Percentiles rank a stretch among this genome's conserved stretches.
phyloP scores from a whole-genome alignment of 2,329 filamentous ascomycete species.

The Endoconidiophora laricicola region DNA sequence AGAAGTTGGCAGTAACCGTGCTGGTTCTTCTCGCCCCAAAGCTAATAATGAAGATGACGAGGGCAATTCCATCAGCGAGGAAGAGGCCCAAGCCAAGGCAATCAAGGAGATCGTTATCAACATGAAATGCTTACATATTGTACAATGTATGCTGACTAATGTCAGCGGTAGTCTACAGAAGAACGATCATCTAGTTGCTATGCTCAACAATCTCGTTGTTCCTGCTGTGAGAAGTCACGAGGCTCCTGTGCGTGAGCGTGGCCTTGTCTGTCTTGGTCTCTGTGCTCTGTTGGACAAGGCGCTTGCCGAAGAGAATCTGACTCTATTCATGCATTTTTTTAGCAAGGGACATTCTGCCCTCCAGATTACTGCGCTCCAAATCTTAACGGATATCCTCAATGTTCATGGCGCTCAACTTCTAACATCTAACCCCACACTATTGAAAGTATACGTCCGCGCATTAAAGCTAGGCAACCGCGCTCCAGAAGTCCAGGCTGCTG shows the following conservation, averaged over 20 bases:
- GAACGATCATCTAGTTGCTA: constrained; percentile 84
- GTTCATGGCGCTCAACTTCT: constrained; percentile 71
- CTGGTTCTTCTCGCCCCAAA: constrained; percentile 26
- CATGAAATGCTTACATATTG: constrained; percentile 95
- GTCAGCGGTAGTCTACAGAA: constrained; percentile 75
- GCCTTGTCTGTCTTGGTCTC: constrained; percentile 74
- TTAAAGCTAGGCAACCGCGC: constrained; percentile 55
- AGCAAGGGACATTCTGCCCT: constrained; percentile 78
- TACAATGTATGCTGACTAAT: constrained; percentile 93
- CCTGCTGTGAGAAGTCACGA: constrained; percentile 89
- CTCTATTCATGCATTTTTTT: constrained; percentile 90
- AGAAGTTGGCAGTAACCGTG: constrained; percentile 51
- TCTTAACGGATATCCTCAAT: constrained; percentile 82
- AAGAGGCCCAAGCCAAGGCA: constrained; percentile 55
- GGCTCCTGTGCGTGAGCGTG: constrained; percentile 78
- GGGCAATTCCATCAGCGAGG: constrained; percentile 31
- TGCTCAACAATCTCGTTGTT: constrained; percentile 93
- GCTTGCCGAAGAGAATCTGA: constrained; percentile 80
- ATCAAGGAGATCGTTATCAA: constrained; percentile 89
- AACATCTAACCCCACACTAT: constrained; percentile 47
- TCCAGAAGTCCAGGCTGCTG: constrained; percentile 62
- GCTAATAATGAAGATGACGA: constrained; percentile 22
- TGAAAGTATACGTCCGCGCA: constrained; percentile 74
- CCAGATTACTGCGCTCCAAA: constrained; percentile 79
- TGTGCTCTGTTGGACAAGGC: constrained; percentile 85